Conservation (phyloP, 768 basidiomycete genomes). For the Tephrocybe sp. region DNA sequence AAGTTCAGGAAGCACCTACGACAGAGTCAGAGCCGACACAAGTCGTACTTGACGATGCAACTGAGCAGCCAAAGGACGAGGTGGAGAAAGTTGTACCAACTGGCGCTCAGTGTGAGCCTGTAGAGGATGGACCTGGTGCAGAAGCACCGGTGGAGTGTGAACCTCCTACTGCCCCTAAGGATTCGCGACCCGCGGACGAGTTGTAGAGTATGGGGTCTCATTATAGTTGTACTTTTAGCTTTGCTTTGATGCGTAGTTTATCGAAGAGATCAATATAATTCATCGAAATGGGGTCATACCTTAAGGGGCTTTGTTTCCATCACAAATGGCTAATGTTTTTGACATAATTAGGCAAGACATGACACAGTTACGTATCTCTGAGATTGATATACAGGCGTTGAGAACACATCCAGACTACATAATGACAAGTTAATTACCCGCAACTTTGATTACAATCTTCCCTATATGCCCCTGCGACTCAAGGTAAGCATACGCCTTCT, state of each 20-base stretch:
- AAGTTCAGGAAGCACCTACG: slow-evolving; percentile 36
- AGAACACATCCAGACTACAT: too few relatives aligned
- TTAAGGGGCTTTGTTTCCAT: too few relatives aligned
- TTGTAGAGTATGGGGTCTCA: slow-evolving; percentile 15
- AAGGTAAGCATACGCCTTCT: slow-evolving; percentile 51
- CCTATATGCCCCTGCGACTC: slow-evolving; percentile 57
- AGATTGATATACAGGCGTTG: too few relatives aligned
- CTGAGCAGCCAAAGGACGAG: slow-evolving; percentile 4
- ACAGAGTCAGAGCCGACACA: neutral
- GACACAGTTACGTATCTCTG: too few relatives aligned
- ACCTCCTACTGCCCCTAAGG: slow-evolving; percentile 4
- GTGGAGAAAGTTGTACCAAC: slow-evolving; percentile 1
- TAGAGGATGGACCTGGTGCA: slow-evolving; percentile 5
- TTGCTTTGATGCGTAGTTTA: neutral
- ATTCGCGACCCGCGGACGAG: slow-evolving; percentile 23
- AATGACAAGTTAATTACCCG: slow-evolving; percentile 5
- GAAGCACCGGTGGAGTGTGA: slow-evolving; percentile 13
- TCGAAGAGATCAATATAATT: too few relatives aligned
- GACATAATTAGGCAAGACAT: too few relatives aligned
- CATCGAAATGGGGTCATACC: too few relatives aligned
- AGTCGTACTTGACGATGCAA: neutral
- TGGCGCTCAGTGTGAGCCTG: slow-evolving; percentile 1
- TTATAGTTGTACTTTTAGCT: slow-evolving; percentile 4
- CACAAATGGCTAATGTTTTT: too few relatives aligned
- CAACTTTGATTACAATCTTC: slow-evolving; percentile 57